Base-by-base conservation (phyloP, 2,329 filamentous ascomycete genomes). In the Aspergillus chevalieri region DNA sequence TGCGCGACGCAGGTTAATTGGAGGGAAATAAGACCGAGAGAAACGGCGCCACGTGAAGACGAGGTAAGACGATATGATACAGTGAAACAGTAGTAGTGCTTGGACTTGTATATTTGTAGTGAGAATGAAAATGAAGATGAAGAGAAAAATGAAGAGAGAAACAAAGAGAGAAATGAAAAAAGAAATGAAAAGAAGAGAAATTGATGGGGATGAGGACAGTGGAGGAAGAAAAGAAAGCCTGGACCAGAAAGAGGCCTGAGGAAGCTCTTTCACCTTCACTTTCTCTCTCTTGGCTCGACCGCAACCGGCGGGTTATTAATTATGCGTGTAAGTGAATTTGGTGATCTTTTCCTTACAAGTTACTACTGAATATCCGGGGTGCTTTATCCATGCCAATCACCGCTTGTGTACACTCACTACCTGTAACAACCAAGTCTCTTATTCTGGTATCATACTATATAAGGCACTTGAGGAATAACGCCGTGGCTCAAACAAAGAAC, bases 371-470 rank as follows among this genome's bases (percentile, higher is more conserved):
- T 22, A 22, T 8, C 9, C 9, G 9, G 38, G 38, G 10, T 22
- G 6, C 17, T 12, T 19, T 19, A 19, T 21, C 15, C 15, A 41
- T 10, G 10, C 34, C 34, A 36, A 36, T 36, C n/a, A 15, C 15
- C n/a, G 3, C 6, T n/a, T 46, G 51, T 43, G 50, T 53, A 51
- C 49, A 50, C 51, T 57, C 47, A 49, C 47, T 38, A 46, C 48
- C 48, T 54, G 48, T 48, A 60, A 56, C 43, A 57, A 51, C 51
- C 53, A 54, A 57, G 51, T 47, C 52, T 48, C 26, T 30, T 30
- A 30, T 30, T 56, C 52, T 61, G 60, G 60, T 61, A 62, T 62
- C 60, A 62, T 60, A 54, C 54, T 50, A 48, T 28, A 49, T 48
- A 51, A n/a, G 50, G 50, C 21, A 22, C 21, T 50, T 50, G 43